Conservation (phyloP, 352 stramenopile genomes). For the Pilasporangium apinafurcum region DNA sequence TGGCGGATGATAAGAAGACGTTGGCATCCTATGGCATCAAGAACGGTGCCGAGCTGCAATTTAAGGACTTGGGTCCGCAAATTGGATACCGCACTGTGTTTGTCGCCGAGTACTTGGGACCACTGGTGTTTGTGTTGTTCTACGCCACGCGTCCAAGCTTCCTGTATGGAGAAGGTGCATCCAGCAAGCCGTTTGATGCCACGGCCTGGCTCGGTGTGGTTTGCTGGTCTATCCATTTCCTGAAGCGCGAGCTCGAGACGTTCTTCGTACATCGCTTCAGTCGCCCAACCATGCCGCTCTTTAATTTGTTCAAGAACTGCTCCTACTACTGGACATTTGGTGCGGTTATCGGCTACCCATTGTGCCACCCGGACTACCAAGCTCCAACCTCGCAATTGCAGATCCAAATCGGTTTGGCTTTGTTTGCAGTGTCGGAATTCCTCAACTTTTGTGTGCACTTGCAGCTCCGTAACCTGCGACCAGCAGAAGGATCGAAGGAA, state of each 20-base stretch:
- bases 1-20: constrained; percentile 54
- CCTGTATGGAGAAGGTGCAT: constrained; percentile 55
- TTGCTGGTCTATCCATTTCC: constrained; percentile 77
- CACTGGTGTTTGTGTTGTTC: constrained; percentile 78
- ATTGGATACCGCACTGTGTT: constrained; percentile 89
- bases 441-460: constrained; percentile 84
- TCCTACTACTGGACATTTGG: constrained; percentile 86
- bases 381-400: constrained; percentile 41
- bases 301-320: constrained; percentile 90
- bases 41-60: constrained; percentile 38
- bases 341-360: constrained; percentile 73
- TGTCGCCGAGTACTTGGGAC: constrained; percentile 80
- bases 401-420: constrained; percentile 41
- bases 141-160: constrained; percentile 64
- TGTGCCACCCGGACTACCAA: constrained; percentile 73
- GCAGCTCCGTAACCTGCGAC: constrained; percentile 75
- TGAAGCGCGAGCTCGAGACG: constrained; percentile 85
- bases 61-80: constrained; percentile 81
- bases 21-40: constrained; percentile 53
- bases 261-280: constrained; percentile 88
- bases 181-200: constrained; percentile 22
- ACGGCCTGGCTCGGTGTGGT: constrained; percentile 50
- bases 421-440: constrained; percentile 72
- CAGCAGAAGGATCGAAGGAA: constrained; percentile 65
- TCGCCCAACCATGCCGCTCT: constrained; percentile 81